These are phyloP conservation scores for Coniochaeta ligniaria DNA, from an alignment of 2,329 filamentous ascomycete genomes.

Conservation along the genomic window DNA sequence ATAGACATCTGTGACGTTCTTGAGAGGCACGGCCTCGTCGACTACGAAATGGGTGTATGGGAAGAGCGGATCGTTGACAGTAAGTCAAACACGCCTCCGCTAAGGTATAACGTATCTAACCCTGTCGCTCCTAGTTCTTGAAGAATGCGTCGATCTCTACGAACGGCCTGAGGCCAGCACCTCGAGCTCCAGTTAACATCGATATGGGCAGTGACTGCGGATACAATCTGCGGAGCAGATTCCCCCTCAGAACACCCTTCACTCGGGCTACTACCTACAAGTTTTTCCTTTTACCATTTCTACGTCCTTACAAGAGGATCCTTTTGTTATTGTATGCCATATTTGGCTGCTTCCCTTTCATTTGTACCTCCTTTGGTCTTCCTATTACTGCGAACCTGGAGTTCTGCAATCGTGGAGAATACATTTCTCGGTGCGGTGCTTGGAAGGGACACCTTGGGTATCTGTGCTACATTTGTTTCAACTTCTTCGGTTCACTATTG, in stretches of 20 bases:
- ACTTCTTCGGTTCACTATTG: neutral
- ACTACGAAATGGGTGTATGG: constrained; percentile 96
- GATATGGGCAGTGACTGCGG: constrained; percentile 20
- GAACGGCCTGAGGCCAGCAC: constrained; percentile 22
- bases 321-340: neutral
- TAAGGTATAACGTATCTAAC: neutral
- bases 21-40: constrained; percentile 87
- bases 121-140: constrained; percentile 16
- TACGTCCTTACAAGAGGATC: neutral
- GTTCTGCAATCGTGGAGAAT: neutral
- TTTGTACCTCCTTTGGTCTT: neutral
- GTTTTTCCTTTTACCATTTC: neutral
- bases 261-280: neutral
- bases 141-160: constrained; percentile 36
- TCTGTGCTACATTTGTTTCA: neutral
- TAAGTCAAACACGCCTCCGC: constrained; percentile 39
- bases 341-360: neutral
- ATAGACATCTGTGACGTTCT: constrained; percentile 77
- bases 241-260: neutral
- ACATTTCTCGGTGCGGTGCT: neutral
- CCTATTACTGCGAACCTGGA: neutral
- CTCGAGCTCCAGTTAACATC: constrained; percentile 8
- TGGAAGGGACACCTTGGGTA: neutral
- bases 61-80: constrained; percentile 84
- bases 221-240: constrained; percentile 5